A percentile compares a stretch with the other conserved stretches of the same genome.
Conservation (phyloP, 2,329 filamentous ascomycete species). For the Grosmannia penicillata region DNA sequence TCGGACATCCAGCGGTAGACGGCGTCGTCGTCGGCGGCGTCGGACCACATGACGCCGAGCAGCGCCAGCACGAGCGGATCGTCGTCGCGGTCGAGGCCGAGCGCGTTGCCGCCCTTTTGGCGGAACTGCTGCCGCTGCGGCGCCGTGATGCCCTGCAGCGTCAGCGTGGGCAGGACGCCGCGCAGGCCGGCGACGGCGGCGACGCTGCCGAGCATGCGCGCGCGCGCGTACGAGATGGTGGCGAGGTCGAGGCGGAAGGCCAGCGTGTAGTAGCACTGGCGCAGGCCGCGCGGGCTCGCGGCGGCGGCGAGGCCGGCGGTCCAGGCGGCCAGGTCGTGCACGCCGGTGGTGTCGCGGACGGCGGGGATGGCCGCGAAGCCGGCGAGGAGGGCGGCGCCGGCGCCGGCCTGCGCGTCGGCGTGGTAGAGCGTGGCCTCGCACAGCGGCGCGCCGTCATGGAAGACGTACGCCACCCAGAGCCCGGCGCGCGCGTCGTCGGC, state of each 20-base stretch:
- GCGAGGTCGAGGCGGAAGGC: constrained; percentile 6
- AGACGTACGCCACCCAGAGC: neutral
- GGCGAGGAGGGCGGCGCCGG: constrained; percentile 1
- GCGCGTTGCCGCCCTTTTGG: constrained; percentile 24
- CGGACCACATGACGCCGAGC: constrained; percentile 13
- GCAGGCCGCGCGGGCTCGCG: neutral
- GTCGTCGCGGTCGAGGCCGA: constrained; percentile 17
- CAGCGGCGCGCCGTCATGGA: neutral
- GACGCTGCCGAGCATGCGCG: constrained; percentile 3
- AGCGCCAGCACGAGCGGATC: constrained; percentile 5
- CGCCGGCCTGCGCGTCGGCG: neutral
- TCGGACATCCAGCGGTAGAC: constrained; percentile 13
- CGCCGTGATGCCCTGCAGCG: constrained; percentile 6
- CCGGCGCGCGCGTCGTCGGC: neutral
- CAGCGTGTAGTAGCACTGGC: constrained; percentile 3
- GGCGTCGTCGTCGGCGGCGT: constrained; percentile 15
- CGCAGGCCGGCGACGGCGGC: neutral
- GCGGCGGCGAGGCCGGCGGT: neutral
- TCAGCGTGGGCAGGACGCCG: constrained; percentile 2
- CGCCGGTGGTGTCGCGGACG: neutral
- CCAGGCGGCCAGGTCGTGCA: neutral
- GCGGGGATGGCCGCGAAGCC: constrained; percentile 1
- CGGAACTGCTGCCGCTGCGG: constrained; percentile 17
- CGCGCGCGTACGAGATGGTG: constrained; percentile 4
- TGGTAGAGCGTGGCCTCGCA: neutral